phyloP scores from a whole-genome alignment of 2,329 filamentous ascomycete species.

The Coniochaeta prunicola region DNA sequence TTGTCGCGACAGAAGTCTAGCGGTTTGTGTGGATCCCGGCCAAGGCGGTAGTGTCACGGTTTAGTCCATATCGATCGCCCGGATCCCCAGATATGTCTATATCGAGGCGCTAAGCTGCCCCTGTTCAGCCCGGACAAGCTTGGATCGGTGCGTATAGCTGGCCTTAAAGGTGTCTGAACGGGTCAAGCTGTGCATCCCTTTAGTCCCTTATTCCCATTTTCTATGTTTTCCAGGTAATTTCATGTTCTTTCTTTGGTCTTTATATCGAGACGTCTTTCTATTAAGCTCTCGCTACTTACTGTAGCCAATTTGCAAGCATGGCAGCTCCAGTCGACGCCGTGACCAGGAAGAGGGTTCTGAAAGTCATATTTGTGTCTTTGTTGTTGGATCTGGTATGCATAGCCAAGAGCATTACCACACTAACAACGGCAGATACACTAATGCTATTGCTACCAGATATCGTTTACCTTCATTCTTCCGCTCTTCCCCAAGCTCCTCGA shows the following conservation, averaged over 20 bases:
- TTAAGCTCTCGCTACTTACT: neutral
- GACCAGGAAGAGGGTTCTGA: conserved; percentile 72
- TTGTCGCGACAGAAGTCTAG: neutral
- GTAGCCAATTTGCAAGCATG: conserved; percentile 21
- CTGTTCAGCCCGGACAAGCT: neutral
- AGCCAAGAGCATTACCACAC: neutral
- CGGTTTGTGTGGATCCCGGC: neutral
- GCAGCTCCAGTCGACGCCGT: conserved; percentile 37
- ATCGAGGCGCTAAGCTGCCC: neutral
- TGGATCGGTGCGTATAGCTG: neutral
- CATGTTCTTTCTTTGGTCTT: neutral
- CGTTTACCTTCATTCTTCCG: conserved; percentile 96
- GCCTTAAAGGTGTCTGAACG: neutral
- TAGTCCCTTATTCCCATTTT: neutral
- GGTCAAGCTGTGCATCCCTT: neutral
- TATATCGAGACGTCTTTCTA: neutral
- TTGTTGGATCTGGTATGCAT: conserved; percentile 75
- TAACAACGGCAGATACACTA: conserved; percentile 1
- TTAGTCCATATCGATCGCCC: neutral
- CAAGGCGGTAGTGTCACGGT: neutral
- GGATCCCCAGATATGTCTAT: neutral
- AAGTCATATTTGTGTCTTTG: conserved; percentile 81
- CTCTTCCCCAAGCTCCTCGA: conserved; percentile 92
- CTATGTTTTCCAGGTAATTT: neutral
- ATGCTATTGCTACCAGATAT: conserved; percentile 57